Base-by-base conservation (phyloP, 306 rosid genomes). In the Lagenaria siceraria region DNA sequence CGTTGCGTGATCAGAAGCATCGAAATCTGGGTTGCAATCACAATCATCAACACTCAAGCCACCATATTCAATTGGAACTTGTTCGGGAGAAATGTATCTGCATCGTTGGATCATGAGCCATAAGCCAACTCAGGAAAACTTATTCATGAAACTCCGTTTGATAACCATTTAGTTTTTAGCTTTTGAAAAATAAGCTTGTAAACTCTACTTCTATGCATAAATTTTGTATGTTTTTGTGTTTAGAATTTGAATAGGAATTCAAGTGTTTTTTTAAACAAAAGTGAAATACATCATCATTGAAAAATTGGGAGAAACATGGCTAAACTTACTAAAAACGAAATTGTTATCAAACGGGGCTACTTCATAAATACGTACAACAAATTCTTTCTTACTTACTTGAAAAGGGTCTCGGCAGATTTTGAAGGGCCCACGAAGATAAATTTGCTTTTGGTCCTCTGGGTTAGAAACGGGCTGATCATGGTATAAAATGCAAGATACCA, bases 1-100 rank as follows among this genome's bases (percentile, higher is more conserved):
- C 0, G 87, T 82, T 77, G 80, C 86, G 18, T 96, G 89, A 83
- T 95, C 97, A 73, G 86, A 82, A 74, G 78, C 33, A 59, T 87
- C 85, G 80, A 95, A 95, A 55, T 95, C 97, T 0, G 98, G 98
- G 86, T 90, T 87, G 90, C 97, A 92, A 80, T 92, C 97, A 75
- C 98, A 95, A 72, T 77, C 80, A 82, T 95, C 98, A 9, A 95
- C 98, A 82, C 97, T 87, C 69, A 95, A 82, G 40, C 98, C 98
- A 72, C 98, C 98, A 53, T 92, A 95, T 46, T 92, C 96, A 63
- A 95, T 82, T 0, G 98, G 98, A 75, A 92, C 93, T 70, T 88
- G 92, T 83, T 92, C 98, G 3, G 97, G 90, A 86, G 97, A 80
- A 64, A 89, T 87, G 79, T 92, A 95, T 85, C 98, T 92, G 77